Percentiles rank a stretch among this genome's conserved stretches.
Evolutionary conservation across 331 rosid species (phyloP).

Genomic region (Rosa hybrid): DNA sequence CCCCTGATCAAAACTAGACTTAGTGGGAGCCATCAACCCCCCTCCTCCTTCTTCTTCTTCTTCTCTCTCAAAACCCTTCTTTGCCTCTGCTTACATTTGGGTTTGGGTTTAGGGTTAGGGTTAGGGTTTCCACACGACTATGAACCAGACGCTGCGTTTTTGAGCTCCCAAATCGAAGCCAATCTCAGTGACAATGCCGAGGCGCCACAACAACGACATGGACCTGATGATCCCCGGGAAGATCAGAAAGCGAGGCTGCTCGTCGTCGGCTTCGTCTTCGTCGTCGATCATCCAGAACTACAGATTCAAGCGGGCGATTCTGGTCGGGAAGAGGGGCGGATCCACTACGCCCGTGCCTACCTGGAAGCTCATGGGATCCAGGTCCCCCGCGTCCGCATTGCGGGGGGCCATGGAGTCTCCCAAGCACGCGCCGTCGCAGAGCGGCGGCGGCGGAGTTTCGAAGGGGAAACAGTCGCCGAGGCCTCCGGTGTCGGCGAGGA

Average conservation of each 20-base stretch:
- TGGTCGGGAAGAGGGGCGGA: slow-evolving; percentile 84
- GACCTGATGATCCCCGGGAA: slow-evolving; percentile 80
- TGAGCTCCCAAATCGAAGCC: slow-evolving; percentile 3
- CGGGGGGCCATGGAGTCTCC: slow-evolving; percentile 63
- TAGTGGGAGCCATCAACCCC: neutral
- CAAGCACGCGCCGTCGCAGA: slow-evolving; percentile 47
- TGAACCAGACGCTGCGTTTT: slow-evolving; percentile 9
- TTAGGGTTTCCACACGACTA: neutral
- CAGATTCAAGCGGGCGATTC: slow-evolving; percentile 85
- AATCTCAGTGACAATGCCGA: slow-evolving; percentile 45
- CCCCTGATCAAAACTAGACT: neutral
- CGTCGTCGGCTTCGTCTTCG: slow-evolving; percentile 90
- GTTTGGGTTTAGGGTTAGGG: neutral
- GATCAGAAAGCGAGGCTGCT: slow-evolving; percentile 93
- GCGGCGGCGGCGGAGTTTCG: slow-evolving; percentile 31
- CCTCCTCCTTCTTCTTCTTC: neutral
- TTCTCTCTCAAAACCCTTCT: neutral
- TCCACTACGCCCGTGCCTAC: slow-evolving; percentile 92
- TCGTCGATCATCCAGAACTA: slow-evolving; percentile 84
- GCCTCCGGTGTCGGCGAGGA: slow-evolving; percentile 88
- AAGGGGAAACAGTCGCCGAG: slow-evolving; percentile 49
- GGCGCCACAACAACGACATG: slow-evolving; percentile 50
- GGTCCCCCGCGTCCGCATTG: slow-evolving; percentile 75
- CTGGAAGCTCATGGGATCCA: slow-evolving; percentile 72
- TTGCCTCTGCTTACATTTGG: neutral